Percentiles rank a stretch among this genome's conserved stretches.
phyloP scores from a whole-genome alignment of 192 early-diverging fungal species.

The Coemansia sp. region DNA sequence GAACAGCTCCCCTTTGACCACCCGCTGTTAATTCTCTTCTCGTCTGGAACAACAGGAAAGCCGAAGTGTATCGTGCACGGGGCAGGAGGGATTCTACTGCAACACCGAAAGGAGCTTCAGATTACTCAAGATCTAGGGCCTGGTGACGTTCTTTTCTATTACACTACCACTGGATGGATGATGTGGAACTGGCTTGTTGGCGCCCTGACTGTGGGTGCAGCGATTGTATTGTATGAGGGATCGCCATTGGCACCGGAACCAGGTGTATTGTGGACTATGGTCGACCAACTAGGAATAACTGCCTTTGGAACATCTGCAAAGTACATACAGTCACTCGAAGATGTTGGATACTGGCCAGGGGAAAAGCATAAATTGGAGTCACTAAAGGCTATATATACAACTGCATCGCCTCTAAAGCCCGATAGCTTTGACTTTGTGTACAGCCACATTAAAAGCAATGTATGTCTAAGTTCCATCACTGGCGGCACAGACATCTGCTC shows the following conservation, averaged over 20 bases:
- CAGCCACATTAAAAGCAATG: constrained; percentile 74
- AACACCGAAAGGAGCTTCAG: constrained; percentile 92
- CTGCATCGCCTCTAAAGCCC: constrained; percentile 91
- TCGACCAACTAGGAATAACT: constrained; percentile 76
- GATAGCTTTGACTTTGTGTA: constrained; percentile 94
- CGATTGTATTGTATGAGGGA: constrained; percentile 89
- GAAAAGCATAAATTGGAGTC: constrained; percentile 60
- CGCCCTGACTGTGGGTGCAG: constrained; percentile 73
- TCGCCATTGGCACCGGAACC: constrained; percentile 88
- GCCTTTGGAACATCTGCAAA: constrained; percentile 94
- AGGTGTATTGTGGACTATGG: constrained; percentile 71
- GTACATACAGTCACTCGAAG: constrained; percentile 88
- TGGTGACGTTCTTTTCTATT: constrained; percentile 86
- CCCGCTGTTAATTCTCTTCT: constrained; percentile 88
- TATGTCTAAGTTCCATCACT: constrained; percentile 91
- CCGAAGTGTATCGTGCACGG: constrained; percentile 98
- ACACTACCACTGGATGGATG: constrained; percentile 94
- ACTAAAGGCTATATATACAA: constrained; percentile 84
- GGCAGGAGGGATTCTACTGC: constrained; percentile 85
- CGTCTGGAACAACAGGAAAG: constrained; percentile 91
- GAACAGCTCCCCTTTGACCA: constrained; percentile 89
- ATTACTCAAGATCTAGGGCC: constrained; percentile 76
- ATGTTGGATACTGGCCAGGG: constrained; percentile 65
- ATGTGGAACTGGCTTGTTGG: constrained; percentile 99
- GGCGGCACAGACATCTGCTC: constrained; percentile 98